Evolutionary conservation across 371 early-diverging fungal genomes (phyloP).

Genomic region (Massospora cicadina): DNA sequence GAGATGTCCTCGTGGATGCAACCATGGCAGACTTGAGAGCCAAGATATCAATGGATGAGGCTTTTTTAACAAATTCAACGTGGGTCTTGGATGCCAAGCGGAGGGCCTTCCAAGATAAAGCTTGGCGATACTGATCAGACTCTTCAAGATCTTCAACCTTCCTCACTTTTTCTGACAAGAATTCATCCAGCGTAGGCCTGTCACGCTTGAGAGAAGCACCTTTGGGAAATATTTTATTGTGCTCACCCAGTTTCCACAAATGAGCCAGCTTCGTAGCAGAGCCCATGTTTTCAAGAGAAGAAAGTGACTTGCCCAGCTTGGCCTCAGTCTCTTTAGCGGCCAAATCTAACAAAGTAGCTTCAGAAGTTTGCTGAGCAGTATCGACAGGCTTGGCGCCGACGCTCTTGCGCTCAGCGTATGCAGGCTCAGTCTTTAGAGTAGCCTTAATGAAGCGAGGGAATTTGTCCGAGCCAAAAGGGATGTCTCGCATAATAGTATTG

Average conservation of each 20-base stretch:
- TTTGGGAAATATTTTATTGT: background rate
- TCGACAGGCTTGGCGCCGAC: background rate
- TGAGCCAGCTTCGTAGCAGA: background rate
- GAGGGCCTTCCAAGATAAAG: background rate
- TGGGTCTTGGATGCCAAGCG: constrained; percentile 3
- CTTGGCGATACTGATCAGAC: background rate
- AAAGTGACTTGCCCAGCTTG: background rate
- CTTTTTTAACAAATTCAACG: too few species aligned
- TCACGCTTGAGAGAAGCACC: background rate
- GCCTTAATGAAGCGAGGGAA: background rate
- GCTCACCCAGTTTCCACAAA: background rate
- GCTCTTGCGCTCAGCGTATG: background rate
- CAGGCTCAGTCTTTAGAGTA: background rate
- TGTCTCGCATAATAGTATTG: background rate
- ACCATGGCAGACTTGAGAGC: too few species aligned
- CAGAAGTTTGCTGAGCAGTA: background rate
- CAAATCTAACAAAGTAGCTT: background rate
- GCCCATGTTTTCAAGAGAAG: background rate
- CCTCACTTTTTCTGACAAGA: constrained; percentile 10
- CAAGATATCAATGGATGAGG: too few species aligned
- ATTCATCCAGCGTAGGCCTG: constrained; percentile 7
- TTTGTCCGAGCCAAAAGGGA: background rate
- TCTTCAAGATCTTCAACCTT: background rate
- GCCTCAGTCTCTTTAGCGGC: background rate
- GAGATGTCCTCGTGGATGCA: too few species aligned